Base-by-base conservation (phyloP, 352 stramenopile species). In the Saprolegnia parasitica region DNA sequence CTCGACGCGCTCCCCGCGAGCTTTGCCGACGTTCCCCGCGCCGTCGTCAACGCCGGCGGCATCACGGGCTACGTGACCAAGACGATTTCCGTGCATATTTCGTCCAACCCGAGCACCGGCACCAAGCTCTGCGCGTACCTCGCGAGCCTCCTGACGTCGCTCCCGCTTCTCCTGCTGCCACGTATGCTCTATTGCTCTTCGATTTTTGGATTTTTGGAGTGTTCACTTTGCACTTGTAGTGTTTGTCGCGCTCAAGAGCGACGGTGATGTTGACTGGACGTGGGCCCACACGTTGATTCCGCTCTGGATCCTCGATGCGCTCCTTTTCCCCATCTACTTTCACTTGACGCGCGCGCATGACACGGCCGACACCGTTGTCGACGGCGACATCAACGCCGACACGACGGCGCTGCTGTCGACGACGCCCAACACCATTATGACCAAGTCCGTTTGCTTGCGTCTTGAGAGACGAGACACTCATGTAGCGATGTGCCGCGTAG, bases 241-340 rank as follows among this genome's bases (percentile, higher is more conserved):
- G 11, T 42, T 70, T 32, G 54, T 63, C 23, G 54, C 54, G 26
- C 55, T 70, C n/a, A 70, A 70, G 23, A 18, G 40, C 39, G 46
- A 70, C 29, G 47, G 21, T 11, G 26, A 49, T 16, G 20, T 70
- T 10, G 15, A 23, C n/a, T 70, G 63, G 63, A 49, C 63, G n/a
- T 70, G 63, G 63, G 29, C n/a, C 11, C 18, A 49, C 16, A 32
- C 37, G 35, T 24, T 70, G 16, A 40, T 70, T 9, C 63, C 63
- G 54, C 18, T 70, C 5, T 70, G 63, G 63, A 18, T 70, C 15
- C 55, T 70, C 23, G 47, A 70, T 47, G 63, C 45, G 0, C 18
- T 68, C 16, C 47, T 70, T 16, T 70, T 61, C 39, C 4, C 23
- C n/a, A 62, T 39, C 29, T 70, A 57, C 50, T 63, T 70, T 21